These are phyloP conservation scores for Mycena pura DNA, from an alignment of 768 basidiomycete species.

Conservation along the genomic window DNA sequence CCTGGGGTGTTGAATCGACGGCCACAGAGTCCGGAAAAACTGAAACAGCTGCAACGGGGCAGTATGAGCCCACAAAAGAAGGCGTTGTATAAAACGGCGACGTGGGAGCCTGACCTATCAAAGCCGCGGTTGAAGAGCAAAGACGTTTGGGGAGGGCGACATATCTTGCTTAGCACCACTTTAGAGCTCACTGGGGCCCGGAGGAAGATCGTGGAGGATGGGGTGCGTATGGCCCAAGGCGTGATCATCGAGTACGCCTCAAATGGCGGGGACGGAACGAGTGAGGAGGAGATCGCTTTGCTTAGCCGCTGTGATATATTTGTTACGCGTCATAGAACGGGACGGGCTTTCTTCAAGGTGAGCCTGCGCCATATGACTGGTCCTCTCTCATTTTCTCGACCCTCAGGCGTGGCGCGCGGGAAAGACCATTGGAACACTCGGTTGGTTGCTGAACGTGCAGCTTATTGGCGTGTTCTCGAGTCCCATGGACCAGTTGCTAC, in stretches of 20 bases:
- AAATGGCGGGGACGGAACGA: conserved; percentile 34
- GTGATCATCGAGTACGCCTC: conserved; percentile 41
- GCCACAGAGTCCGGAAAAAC: conserved; percentile 26
- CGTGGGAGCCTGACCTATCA: conserved; percentile 13
- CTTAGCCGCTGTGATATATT: conserved; percentile 68
- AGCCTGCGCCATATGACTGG: conserved; percentile 13
- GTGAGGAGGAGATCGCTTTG: conserved; percentile 41
- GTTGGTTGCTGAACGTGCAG: conserved; percentile 85
- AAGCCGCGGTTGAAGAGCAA: conserved; percentile 23
- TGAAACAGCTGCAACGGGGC: conserved; percentile 37
- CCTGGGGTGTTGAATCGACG: conserved; percentile 54
- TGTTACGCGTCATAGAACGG: conserved; percentile 71
- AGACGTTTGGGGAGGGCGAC: conserved; percentile 64
- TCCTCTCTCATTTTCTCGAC: not conserved
- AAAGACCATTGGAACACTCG: conserved; percentile 78
- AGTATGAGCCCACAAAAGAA: conserved; percentile 44
- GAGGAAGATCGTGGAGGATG: conserved; percentile 60
- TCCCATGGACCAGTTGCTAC: conserved; percentile 78
- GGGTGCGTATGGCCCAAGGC: conserved; percentile 67
- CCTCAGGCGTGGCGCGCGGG: conserved; percentile 63
- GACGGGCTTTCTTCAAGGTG: conserved; percentile 74
- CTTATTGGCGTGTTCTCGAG: conserved; percentile 61
- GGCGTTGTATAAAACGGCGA: conserved; percentile 42
- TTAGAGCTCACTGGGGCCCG: conserved; percentile 60
- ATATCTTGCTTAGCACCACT: conserved; percentile 65